These are phyloP conservation scores for Geranium brycei DNA, from an alignment of 345 rosid genomes.

Conservation along the genomic window DNA sequence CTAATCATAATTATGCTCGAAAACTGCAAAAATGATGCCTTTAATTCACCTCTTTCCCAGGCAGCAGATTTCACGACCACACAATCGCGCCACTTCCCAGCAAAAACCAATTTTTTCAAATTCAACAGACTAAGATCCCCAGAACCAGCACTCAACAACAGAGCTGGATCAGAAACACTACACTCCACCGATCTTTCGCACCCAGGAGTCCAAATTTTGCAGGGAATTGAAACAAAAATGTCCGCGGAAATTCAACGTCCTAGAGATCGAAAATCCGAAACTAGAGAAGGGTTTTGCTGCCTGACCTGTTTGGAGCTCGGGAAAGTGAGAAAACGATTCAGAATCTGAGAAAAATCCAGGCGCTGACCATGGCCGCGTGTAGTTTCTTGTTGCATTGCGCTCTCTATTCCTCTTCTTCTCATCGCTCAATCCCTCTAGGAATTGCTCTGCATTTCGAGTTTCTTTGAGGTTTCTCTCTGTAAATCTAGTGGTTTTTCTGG, in stretches of 20 bases:
- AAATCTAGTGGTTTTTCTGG: background rate
- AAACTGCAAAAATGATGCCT: background rate
- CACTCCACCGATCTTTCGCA: background rate
- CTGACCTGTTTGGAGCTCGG: background rate
- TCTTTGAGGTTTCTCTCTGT: background rate
- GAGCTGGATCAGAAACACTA: background rate
- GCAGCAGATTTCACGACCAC: background rate
- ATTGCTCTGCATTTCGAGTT: background rate
- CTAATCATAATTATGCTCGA: background rate
- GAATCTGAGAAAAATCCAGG: background rate
- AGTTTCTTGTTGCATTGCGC: background rate
- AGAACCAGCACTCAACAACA: background rate
- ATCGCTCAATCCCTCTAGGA: background rate
- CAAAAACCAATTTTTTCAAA: background rate
- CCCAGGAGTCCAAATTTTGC: background rate
- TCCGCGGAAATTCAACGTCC: background rate
- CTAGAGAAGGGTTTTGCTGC: background rate
- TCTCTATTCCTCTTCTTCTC: background rate
- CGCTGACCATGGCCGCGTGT: background rate
- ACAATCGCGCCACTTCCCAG: background rate
- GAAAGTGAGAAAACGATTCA: background rate
- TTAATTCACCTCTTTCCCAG: too few species aligned
- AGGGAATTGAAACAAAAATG: background rate
- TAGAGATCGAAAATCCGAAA: background rate
- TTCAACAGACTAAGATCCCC: background rate